phyloP scores from a whole-genome alignment of 139 green algal genomes.

The Chlamydomonas schloesseri region DNA sequence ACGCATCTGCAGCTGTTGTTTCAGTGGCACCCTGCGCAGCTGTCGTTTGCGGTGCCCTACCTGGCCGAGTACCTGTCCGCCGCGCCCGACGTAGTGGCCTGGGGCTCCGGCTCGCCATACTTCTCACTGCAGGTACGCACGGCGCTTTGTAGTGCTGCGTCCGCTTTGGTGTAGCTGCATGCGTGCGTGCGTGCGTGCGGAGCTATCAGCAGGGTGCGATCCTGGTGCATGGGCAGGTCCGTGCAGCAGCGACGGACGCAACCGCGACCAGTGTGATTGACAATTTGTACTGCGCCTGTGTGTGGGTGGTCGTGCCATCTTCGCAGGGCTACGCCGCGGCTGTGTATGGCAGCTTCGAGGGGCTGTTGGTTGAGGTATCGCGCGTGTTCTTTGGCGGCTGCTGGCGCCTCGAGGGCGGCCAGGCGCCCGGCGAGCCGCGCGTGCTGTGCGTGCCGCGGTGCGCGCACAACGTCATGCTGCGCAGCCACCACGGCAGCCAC shows the following conservation, averaged over 20 bases:
- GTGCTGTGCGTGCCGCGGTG: not conserved
- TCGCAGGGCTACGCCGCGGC: not conserved
- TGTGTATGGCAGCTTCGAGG: constrained; percentile 38
- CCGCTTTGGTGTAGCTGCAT: too few relatives aligned
- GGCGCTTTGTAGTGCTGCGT: too few relatives aligned
- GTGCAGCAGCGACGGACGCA: too few relatives aligned
- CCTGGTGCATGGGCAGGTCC: too few relatives aligned
- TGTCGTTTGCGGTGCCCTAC: not conserved
- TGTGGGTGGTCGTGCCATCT: too few relatives aligned
- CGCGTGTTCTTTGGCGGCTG: not conserved
- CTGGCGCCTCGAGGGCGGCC: constrained; percentile 14
- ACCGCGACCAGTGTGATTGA: too few relatives aligned
- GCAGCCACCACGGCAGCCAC: not conserved
- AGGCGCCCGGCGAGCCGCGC: not conserved
- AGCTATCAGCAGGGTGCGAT: too few relatives aligned
- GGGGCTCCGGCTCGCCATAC: constrained; percentile 7
- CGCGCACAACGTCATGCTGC: not conserved
- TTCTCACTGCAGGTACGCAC: not conserved
- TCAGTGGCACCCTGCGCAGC: not conserved
- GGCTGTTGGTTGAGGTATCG: not conserved
- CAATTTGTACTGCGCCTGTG: too few relatives aligned
- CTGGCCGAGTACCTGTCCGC: not conserved
- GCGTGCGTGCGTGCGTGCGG: too few relatives aligned
- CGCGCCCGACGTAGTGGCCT: constrained; percentile 21
- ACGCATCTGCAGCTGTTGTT: not conserved